A percentile compares a stretch with the other conserved stretches of the same genome.
phyloP scores from a whole-genome alignment of 768 basidiomycete genomes.

The Suillus variegatus region DNA sequence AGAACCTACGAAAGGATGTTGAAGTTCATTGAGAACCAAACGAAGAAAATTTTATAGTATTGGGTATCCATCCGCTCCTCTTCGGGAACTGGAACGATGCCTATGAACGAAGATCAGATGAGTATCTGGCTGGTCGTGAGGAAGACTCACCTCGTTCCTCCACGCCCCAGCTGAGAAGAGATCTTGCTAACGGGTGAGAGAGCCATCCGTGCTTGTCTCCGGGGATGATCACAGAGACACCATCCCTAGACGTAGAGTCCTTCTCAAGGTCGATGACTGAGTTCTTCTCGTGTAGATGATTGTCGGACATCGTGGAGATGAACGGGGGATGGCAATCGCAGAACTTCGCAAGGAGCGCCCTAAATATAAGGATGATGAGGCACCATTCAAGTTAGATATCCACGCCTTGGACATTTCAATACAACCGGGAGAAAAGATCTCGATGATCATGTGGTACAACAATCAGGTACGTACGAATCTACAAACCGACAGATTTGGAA shows the following conservation, averaged over 20 bases:
- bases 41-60: slow-evolving; percentile 65
- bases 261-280: slow-evolving; percentile 31
- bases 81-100: slow-evolving; percentile 53
- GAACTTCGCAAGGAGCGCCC: neutral
- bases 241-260: slow-evolving; percentile 19
- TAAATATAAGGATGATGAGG: neutral
- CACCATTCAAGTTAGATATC: neutral
- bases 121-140: neutral
- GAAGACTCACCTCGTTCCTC: slow-evolving; percentile 28
- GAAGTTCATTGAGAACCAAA: slow-evolving; percentile 73
- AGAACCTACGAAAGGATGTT: slow-evolving; percentile 57
- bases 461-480: neutral
- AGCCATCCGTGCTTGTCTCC: slow-evolving; percentile 1
- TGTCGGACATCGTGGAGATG: slow-evolving; percentile 25
- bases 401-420: neutral
- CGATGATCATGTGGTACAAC: neutral
- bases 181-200: slow-evolving; percentile 16
- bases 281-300: slow-evolving; percentile 19
- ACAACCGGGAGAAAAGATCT: neutral
- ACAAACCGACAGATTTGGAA: neutral
- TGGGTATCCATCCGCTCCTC: slow-evolving; percentile 57
- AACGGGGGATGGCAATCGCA: slow-evolving; percentile 6
- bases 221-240: neutral
- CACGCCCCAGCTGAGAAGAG: slow-evolving; percentile 32
- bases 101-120: slow-evolving; percentile 22